Base-by-base conservation (phyloP, 495 filamentous ascomycete species). In the Lepidopterella palustris region DNA sequence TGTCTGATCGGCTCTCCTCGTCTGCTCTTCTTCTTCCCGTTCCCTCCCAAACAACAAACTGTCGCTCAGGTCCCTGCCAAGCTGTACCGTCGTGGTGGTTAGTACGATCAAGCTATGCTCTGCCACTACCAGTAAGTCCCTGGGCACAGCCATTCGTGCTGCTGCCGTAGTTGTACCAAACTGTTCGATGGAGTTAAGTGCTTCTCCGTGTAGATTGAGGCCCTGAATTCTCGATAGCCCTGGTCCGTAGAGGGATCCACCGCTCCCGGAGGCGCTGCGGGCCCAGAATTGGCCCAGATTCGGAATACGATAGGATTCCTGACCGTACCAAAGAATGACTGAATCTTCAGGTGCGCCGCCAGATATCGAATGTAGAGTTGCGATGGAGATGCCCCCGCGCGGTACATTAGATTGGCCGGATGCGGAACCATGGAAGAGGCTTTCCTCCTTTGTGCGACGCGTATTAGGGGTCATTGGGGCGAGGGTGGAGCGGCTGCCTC, bases 381-480 rank as follows among this genome's bases (percentile, higher is more conserved):
- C 42, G 11, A 95, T 80, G 1, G 80, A 80, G 27, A 96, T 84
- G 24, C 86, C 83, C 25, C 90, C 90, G 67, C 78, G 63, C 53
- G 65, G 5, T 66, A 71, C 21, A 71, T 32, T 62, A 71, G 63
- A 74, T 71, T 4, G 71, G 62, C 18, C 75, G 59, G 53, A 11
- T 54, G 65, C 49, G 4, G 71, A 66, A 11, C 79, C 80, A 47
- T 76, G 77, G 53, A 86, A 78, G 5, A 86, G 70, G 0, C 71
- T 74, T 55, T 83, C 80, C 64, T 85, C 76, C 18, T 77, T 78
- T 4, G 67, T 68, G 48, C 84, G 84, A 53, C 89, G 79, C 2
- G 90, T 90, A 31, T 88, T 84, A 2, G 90, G 90, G 5, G 90
- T 95, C 86, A 91, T 88, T 0, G 90, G 90, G 1, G 84, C 87